Evolutionary conservation across 2,329 filamentous ascomycete genomes (phyloP).

Genomic region (Scedosporium dehoogii): DNA sequence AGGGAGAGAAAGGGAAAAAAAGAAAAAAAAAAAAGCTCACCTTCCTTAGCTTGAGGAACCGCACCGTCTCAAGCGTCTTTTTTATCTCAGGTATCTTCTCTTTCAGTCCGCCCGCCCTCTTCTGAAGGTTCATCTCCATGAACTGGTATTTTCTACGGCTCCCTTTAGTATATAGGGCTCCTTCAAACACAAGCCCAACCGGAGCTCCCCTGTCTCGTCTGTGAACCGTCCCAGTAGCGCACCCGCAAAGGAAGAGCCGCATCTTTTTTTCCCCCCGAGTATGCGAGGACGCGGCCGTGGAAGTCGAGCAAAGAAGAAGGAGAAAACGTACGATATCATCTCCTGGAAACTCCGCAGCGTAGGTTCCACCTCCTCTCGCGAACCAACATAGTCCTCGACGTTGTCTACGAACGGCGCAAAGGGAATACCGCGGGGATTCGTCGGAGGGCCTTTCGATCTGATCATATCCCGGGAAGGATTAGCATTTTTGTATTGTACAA

Average conservation of each 20-base stretch:
- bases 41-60: slow-evolving; percentile 69
- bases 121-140: slow-evolving; percentile 91
- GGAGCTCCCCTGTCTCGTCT: too few species aligned
- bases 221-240: too few species aligned
- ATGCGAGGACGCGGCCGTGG: background rate
- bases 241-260: too few species aligned
- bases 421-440: slow-evolving; percentile 76
- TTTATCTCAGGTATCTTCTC: slow-evolving; percentile 97
- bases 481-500: too few species aligned
- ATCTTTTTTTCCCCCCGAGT: background rate
- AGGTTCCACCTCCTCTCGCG: slow-evolving; percentile 67
- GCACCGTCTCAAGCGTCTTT: slow-evolving; percentile 88
- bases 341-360: slow-evolving; percentile 80
- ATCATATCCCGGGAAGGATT: slow-evolving; percentile 17
- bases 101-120: slow-evolving; percentile 68
- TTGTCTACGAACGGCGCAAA: slow-evolving; percentile 78
- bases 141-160: slow-evolving; percentile 99
- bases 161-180: too few species aligned
- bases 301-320: background rate
- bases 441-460: slow-evolving; percentile 37
- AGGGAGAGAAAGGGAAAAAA: too few species aligned
- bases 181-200: background rate
- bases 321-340: slow-evolving; percentile 70
- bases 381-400: slow-evolving; percentile 78
- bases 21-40: slow-evolving; percentile 35